A percentile compares a stretch with the other conserved stretches of the same genome.
Conservation (phyloP, 164 flowering plant genomes). For the Tetrastigma voinierianum region DNA sequence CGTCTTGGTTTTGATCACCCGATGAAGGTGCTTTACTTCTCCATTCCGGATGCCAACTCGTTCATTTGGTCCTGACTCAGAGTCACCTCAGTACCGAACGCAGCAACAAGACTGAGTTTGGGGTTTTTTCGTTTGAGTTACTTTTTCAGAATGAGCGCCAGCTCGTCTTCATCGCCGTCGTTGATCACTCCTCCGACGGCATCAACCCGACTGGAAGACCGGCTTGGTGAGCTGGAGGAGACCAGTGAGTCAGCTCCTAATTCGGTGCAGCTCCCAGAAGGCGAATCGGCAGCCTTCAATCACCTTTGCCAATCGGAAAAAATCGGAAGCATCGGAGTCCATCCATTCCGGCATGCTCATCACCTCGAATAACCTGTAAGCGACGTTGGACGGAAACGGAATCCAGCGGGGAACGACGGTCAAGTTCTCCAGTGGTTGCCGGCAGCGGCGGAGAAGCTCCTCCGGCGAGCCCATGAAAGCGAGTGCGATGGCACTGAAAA, state of each 20-base stretch:
- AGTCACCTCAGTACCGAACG: constrained; percentile 49
- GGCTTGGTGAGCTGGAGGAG: constrained; percentile 42
- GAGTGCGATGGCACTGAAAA: constrained; percentile 37
- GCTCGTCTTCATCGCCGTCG: neutral
- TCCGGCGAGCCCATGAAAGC: constrained; percentile 43
- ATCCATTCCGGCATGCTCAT: neutral
- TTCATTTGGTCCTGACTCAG: constrained; percentile 27
- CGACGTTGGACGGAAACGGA: constrained; percentile 32
- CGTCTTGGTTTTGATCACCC: neutral
- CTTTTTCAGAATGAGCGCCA: constrained; percentile 28
- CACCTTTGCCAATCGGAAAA: constrained; percentile 20
- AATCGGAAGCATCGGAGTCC: constrained; percentile 32
- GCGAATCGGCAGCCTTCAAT: constrained; percentile 35
- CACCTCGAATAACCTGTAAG: constrained; percentile 33
- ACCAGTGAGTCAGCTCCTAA: constrained; percentile 55
- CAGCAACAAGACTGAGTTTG: constrained; percentile 45
- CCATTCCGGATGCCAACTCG: constrained; percentile 55
- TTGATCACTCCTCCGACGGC: constrained; percentile 35
- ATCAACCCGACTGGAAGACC: constrained; percentile 54
- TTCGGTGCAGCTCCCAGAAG: constrained; percentile 42
- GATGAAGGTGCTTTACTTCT: constrained; percentile 22
- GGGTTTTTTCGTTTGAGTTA: constrained; percentile 40
- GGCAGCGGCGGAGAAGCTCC: constrained; percentile 6
- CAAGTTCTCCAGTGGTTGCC: constrained; percentile 21
- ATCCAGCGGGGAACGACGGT: constrained; percentile 49